Conservation (phyloP, 495 filamentous ascomycete species). For the Trichoderma gamsii region DNA sequence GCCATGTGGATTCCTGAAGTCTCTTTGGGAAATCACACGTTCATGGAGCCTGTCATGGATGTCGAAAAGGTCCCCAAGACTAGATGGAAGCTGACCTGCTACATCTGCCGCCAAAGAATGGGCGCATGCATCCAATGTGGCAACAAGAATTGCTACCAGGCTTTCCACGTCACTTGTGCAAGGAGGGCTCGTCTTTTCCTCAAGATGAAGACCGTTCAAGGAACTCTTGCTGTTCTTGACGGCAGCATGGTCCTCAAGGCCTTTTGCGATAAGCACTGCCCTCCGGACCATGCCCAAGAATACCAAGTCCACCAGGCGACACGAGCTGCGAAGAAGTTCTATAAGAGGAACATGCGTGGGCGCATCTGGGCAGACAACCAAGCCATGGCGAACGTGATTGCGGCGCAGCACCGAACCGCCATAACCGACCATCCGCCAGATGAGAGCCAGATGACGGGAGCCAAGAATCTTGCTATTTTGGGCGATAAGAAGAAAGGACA, state of each 20-base stretch:
- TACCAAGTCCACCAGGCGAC: slow-evolving; percentile 58
- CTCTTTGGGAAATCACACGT: slow-evolving; percentile 86
- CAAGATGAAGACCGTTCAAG: slow-evolving; percentile 92
- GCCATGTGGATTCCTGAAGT: slow-evolving; percentile 99
- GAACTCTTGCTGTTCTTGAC: slow-evolving; percentile 72
- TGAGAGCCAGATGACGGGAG: slow-evolving; percentile 51
- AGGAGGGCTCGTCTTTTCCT: slow-evolving; percentile 80
- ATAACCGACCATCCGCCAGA: slow-evolving; percentile 52
- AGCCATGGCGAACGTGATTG: slow-evolving; percentile 72
- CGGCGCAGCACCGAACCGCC: slow-evolving; percentile 56
- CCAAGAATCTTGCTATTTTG: slow-evolving; percentile 50
- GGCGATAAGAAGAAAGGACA: slow-evolving; percentile 68
- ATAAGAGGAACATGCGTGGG: slow-evolving; percentile 77
- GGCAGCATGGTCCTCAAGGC: slow-evolving; percentile 80
- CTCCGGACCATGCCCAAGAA: slow-evolving; percentile 79
- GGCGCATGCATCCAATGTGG: slow-evolving; percentile 97
- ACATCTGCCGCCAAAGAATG: slow-evolving; percentile 96
- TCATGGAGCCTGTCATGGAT: slow-evolving; percentile 97
- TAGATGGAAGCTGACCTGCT: slow-evolving; percentile 90
- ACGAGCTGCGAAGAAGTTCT: slow-evolving; percentile 60
- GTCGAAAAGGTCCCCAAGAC: slow-evolving; percentile 93
- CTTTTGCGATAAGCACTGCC: slow-evolving; percentile 94
- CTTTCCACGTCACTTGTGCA: slow-evolving; percentile 98
- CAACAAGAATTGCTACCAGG: slow-evolving; percentile 92
- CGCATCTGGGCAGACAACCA: slow-evolving; percentile 88